These are phyloP conservation scores for Cytidiella melzeri DNA, from an alignment of 768 basidiomycete species.

Conservation along the genomic window DNA sequence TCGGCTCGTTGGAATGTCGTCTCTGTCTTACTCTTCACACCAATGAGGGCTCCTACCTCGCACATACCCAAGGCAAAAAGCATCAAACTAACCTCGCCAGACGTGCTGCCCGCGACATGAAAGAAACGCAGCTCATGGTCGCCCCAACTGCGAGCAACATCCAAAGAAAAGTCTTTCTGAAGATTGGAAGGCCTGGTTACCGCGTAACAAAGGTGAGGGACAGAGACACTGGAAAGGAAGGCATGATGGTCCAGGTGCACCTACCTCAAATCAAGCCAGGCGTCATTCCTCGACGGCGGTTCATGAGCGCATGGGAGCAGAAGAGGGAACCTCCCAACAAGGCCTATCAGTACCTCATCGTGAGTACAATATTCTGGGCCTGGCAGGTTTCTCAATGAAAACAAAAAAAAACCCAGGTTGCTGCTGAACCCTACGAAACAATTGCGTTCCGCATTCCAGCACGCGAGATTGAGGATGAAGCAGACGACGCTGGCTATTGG, in stretches of 20 bases:
- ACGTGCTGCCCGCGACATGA: constrained; percentile 94
- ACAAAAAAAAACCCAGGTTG: constrained; percentile 52
- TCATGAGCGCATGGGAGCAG: constrained; percentile 99
- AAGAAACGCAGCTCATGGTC: constrained; percentile 88
- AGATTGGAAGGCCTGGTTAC: constrained; percentile 94
- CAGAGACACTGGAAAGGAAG: constrained; percentile 84
- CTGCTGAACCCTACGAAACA: constrained; percentile 98
- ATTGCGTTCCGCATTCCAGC: constrained; percentile 99
- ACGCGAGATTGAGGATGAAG: constrained; percentile 92
- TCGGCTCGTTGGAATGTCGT: constrained; percentile 97
- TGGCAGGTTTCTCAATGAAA: not conserved
- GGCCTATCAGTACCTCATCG: constrained; percentile 95
- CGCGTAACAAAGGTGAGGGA: constrained; percentile 97
- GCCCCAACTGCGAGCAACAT: constrained; percentile 74
- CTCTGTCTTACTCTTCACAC: constrained; percentile 96
- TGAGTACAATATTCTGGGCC: constrained; percentile 42
- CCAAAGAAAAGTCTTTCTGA: constrained; percentile 91
- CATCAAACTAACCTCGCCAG: constrained; percentile 98
- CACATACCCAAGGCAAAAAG: constrained; percentile 99
- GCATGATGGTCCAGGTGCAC: constrained; percentile 96
- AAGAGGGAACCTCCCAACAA: constrained; percentile 92
- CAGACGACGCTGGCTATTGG: constrained; percentile 85
- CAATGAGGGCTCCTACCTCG: constrained; percentile 99
- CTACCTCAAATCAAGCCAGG: constrained; percentile 89
- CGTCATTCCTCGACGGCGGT: constrained; percentile 78